Evolutionary conservation across 2,329 filamentous ascomycete genomes (phyloP).

Genomic region (Alternaria atra): DNA sequence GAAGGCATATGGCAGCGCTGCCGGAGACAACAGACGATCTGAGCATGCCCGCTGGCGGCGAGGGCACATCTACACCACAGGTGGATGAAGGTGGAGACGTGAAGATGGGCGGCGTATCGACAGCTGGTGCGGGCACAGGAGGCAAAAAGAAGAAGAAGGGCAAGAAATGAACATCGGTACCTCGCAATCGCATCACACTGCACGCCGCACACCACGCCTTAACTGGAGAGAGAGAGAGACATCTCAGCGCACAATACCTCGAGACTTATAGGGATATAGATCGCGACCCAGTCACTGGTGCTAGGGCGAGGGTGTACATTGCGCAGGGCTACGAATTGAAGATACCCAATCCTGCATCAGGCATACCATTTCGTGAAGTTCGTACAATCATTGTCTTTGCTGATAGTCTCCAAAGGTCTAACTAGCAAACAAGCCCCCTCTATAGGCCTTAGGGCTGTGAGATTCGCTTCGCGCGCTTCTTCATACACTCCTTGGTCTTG

Average conservation of each 20-base stretch:
- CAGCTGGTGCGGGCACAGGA: conserved; percentile 38
- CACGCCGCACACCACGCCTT: not conserved
- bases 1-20: conserved; percentile 66
- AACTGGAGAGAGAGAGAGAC: too few species aligned
- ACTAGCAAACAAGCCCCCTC: not conserved
- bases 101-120: conserved; percentile 38
- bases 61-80: conserved; percentile 43
- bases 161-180: conserved; percentile 54
- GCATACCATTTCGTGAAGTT: not conserved
- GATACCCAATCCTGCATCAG: conserved; percentile 7
- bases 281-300: not conserved
- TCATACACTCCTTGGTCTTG: not conserved
- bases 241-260: not conserved
- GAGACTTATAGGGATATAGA: not conserved
- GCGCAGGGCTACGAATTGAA: conserved; percentile 6
- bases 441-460: not conserved
- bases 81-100: conserved; percentile 43
- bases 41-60: conserved; percentile 41
- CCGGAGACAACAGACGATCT: conserved; percentile 54
- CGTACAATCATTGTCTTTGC: not conserved
- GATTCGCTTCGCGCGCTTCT: not conserved
- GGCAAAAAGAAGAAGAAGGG: conserved; percentile 63
- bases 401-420: not conserved
- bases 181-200: not conserved
- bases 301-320: not conserved